phyloP scores from a whole-genome alignment of 2,329 filamentous ascomycete species.

The Epichloe festucae region DNA sequence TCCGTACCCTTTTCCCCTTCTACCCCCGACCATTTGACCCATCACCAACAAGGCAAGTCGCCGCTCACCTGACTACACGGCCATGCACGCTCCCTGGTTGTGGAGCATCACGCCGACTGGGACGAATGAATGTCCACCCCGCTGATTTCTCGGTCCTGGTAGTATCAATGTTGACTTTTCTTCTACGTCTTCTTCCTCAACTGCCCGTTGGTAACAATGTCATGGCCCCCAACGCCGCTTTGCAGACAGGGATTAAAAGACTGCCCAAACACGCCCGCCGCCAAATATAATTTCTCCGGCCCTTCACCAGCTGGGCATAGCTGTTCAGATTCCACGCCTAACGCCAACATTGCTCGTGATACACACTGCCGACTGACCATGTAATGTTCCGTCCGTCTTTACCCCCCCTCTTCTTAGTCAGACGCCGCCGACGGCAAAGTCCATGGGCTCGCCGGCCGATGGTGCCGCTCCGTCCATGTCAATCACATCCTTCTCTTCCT shows the following conservation, averaged over 20 bases:
- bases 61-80: no score
- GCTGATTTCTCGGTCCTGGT: no score
- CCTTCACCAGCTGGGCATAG: background rate
- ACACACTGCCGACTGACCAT: background rate
- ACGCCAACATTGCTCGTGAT: background rate
- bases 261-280: background rate
- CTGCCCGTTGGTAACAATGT: background rate
- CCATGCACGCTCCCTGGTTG: no score
- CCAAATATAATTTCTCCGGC: background rate
- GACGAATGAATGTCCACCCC: no score
- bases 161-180: no score
- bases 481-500: conserved; percentile 42
- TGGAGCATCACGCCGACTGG: no score
- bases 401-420: background rate
- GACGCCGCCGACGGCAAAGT: conserved; percentile 9
- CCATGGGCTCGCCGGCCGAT: conserved; percentile 19
- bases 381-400: no score
- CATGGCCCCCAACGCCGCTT: background rate
- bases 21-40: no score
- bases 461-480: conserved; percentile 19
- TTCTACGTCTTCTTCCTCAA: no score
- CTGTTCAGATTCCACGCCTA: background rate
- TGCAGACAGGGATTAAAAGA: background rate
- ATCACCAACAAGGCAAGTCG: no score
- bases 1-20: no score